Evolutionary conservation across 495 filamentous ascomycete species (phyloP), one percentile per base, ranked within the genome.

Genomic region (Lichina pygmaea): DNA sequence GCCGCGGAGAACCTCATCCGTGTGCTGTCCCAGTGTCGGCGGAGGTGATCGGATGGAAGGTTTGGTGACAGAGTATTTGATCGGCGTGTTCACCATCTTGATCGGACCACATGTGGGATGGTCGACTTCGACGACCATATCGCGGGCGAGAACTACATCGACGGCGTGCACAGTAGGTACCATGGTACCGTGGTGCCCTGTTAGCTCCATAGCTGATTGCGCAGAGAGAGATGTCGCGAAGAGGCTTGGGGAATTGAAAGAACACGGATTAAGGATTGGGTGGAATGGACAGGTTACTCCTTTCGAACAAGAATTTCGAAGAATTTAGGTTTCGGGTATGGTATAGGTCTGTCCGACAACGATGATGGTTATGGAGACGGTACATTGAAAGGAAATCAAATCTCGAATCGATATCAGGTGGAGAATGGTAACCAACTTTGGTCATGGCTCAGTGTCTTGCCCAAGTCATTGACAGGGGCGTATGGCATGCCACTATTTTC

Each of bases 401-500:
- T 1, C 24, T 1, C 2, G 13, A 13, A 13, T n/a, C 4, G 39
- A 15, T 24, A 39, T 41, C 2, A 4, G 33, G 16, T 32, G 42
- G 30, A 17, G 11, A 7, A 45, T 45, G n/a, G 31, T 13, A 10
- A 53, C 61, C 54, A 55, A 75, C 72, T 69, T 55, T 97, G 91
- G 43, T 77, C 67, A 58, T 95, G 86, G 40, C 77, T 75, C 36
- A 97, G 61, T 3, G 86, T 81, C 7, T 64, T 67, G 56, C 86
- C 75, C 9, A 97, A 73, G 54, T 95, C 86, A 54, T 95, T 95
- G 45, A 97, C 76, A 0, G 91, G 81, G 6, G 86, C 81, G 61
- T 95, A 95, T 8, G 89, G 89, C 75, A 95, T 75, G 15, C 89
- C 89, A 48, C 77, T 79, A 24, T 80, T 82, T 52, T 94, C 82